A percentile compares a stretch with the other conserved stretches of the same genome.
These are phyloP conservation scores for Puya raimondii DNA, from an alignment of 176 grass and related monocot genomes.

Conservation along the genomic window DNA sequence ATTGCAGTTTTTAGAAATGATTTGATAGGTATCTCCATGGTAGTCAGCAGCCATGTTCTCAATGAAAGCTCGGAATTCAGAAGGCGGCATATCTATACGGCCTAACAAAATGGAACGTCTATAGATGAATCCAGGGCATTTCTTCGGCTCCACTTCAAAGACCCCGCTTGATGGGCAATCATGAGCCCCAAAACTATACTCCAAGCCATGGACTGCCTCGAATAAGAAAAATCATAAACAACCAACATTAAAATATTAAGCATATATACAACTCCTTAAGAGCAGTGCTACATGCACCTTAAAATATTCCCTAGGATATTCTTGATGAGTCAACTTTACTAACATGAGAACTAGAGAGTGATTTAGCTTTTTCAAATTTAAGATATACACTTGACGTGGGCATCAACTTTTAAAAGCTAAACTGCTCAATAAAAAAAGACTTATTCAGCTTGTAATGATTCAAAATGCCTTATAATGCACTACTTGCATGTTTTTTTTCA, in stretches of 20 bases:
- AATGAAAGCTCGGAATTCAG: slow-evolving; percentile 71
- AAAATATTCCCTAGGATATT: too few species aligned
- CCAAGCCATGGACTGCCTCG: slow-evolving; percentile 66
- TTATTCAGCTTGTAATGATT: too few species aligned
- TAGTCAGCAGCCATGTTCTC: slow-evolving; percentile 66
- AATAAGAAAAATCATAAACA: slow-evolving; percentile 19
- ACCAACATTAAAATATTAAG: slow-evolving; percentile 9
- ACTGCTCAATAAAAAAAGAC: too few species aligned
- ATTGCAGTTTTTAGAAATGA: slow-evolving; percentile 98
- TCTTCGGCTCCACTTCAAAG: slow-evolving; percentile 93
- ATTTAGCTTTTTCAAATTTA: too few species aligned
- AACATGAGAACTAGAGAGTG: too few species aligned
- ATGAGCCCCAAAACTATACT: slow-evolving; percentile 92
- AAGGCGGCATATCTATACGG: slow-evolving; percentile 32
- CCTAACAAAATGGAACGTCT: slow-evolving; percentile 76
- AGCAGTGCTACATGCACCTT: too few species aligned
- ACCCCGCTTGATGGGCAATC: slow-evolving; percentile 71
- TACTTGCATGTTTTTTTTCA: too few species aligned
- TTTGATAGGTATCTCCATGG: slow-evolving; percentile 91
- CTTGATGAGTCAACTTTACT: too few species aligned
- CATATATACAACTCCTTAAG: not conserved
- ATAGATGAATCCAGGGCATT: slow-evolving; percentile 71
- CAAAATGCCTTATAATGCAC: too few species aligned
- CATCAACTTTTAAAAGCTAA: too few species aligned
- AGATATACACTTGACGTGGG: too few species aligned